Evolutionary conservation across 768 basidiomycete species (phyloP).

Genomic region (Lactarius tabidus): DNA sequence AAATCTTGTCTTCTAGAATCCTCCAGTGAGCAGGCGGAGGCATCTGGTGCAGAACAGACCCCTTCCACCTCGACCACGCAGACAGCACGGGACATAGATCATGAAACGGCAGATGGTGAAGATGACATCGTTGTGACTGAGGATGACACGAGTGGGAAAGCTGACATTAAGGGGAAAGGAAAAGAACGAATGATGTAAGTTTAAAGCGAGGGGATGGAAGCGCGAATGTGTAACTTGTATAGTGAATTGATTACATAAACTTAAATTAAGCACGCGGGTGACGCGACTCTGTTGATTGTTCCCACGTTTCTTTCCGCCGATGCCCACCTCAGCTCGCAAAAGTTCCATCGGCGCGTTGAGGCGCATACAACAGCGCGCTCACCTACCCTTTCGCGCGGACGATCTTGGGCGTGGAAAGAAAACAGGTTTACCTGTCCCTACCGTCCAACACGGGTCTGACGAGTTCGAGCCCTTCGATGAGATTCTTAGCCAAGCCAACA

Average conservation of each 20-base stretch:
- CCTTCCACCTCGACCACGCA: too few species aligned
- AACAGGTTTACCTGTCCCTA: constrained; percentile 66
- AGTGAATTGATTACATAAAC: background rate
- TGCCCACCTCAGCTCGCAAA: constrained; percentile 36
- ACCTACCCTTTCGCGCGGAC: constrained; percentile 75
- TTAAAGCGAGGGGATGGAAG: too few species aligned
- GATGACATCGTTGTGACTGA: too few species aligned
- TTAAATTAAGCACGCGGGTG: background rate
- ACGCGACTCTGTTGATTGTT: constrained; percentile 22
- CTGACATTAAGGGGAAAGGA: too few species aligned
- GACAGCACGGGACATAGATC: too few species aligned
- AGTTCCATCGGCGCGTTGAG: constrained; percentile 42
- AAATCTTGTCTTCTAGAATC: too few species aligned
- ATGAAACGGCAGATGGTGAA: too few species aligned
- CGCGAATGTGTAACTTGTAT: too few species aligned
- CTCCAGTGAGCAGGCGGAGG: too few species aligned
- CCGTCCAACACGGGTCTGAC: constrained; percentile 70
- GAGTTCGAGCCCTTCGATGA: constrained; percentile 82
- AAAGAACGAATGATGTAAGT: too few species aligned
- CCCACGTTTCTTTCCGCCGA: constrained; percentile 24
- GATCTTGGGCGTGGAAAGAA: constrained; percentile 76
- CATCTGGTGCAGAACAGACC: too few species aligned
- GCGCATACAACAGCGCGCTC: constrained; percentile 57
- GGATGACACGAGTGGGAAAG: too few species aligned
- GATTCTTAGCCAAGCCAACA: constrained; percentile 64